Percentiles rank a stretch among this genome's conserved stretches.
Conservation (phyloP, 495 filamentous ascomycete species). For the Aspergillus ostianus region DNA sequence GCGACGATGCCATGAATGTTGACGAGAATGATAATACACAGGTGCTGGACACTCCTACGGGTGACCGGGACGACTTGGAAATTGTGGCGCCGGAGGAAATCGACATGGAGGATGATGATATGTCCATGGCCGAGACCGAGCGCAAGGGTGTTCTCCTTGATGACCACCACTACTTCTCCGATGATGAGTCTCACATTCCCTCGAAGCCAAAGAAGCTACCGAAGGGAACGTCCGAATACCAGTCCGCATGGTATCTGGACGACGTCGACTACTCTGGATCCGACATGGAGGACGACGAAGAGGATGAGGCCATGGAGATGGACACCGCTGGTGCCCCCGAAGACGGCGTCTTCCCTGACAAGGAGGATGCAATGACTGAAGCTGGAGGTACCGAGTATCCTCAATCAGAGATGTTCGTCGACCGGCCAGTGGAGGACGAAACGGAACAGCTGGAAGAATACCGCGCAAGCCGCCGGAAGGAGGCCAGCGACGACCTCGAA, state of each 20-base stretch:
- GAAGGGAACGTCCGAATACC: constrained; percentile 88
- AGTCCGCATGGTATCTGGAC: constrained; percentile 88
- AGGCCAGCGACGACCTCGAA: constrained; percentile 84
- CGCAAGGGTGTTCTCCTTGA: constrained; percentile 86
- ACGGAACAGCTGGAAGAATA: constrained; percentile 75
- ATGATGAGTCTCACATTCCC: constrained; percentile 70
- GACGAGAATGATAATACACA: constrained; percentile 53
- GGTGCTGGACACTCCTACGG: constrained; percentile 64
- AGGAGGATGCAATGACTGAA: constrained; percentile 69
- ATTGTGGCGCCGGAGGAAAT: constrained; percentile 82
- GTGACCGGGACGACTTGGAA: constrained; percentile 77
- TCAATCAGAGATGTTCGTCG: constrained; percentile 86
- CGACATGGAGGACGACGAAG: constrained; percentile 67
- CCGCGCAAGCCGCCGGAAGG: constrained; percentile 67
- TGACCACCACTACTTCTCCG: constrained; percentile 97
- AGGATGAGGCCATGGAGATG: constrained; percentile 49
- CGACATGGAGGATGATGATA: constrained; percentile 70
- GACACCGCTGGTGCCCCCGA: constrained; percentile 58
- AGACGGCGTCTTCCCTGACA: constrained; percentile 75
- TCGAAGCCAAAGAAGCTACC: constrained; percentile 71
- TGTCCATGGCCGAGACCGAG: constrained; percentile 53
- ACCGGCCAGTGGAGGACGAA: constrained; percentile 85
- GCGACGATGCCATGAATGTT: constrained; percentile 66
- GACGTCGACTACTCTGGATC: constrained; percentile 86
- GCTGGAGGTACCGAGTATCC: constrained; percentile 79